A percentile compares a stretch with the other conserved stretches of the same genome.
These are phyloP conservation scores for Mucor irregularis DNA, from an alignment of 371 early-diverging fungal genomes.

Conservation along the genomic window DNA sequence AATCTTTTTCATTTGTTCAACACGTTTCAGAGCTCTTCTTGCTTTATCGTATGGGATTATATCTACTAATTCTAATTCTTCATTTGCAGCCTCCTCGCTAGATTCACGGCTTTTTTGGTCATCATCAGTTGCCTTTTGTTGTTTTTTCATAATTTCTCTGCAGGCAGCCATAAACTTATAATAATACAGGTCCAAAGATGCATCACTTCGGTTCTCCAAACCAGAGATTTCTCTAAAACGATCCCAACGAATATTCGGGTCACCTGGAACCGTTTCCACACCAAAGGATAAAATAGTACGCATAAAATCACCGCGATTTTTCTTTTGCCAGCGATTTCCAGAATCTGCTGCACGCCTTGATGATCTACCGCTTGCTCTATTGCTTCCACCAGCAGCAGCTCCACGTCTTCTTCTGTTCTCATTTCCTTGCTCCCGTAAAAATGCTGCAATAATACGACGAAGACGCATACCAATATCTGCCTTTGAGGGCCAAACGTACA, in stretches of 20 bases:
- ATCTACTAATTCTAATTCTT: conserved; percentile 43
- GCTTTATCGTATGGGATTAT: conserved; percentile 66
- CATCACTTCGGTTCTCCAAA: conserved; percentile 63
- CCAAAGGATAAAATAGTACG: conserved; percentile 67
- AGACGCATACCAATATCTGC: conserved; percentile 73
- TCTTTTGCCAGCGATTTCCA: conserved; percentile 64
- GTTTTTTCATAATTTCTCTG: conserved; percentile 54
- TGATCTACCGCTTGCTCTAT: conserved; percentile 25
- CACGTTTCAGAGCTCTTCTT: conserved; percentile 64
- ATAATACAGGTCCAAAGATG: conserved; percentile 64
- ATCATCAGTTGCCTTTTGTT: conserved; percentile 17
- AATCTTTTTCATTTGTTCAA: conserved; percentile 66
- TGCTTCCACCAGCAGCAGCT: background rate
- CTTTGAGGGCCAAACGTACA: conserved; percentile 62
- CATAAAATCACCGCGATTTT: conserved; percentile 64
- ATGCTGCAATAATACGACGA: conserved; percentile 71
- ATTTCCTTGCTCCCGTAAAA: conserved; percentile 61
- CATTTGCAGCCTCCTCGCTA: conserved; percentile 25
- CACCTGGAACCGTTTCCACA: conserved; percentile 44
- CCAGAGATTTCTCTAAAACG: conserved; percentile 68
- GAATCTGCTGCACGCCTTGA: conserved; percentile 41
- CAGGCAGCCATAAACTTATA: conserved; percentile 56
- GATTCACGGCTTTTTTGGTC: conserved; percentile 31
- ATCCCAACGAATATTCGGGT: conserved; percentile 56
- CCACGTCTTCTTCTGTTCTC: conserved; percentile 32